Evolutionary conservation across 2,329 filamentous ascomycete genomes (phyloP), one percentile per base, ranked within the genome.

Genomic region (Colletotrichum liriopes): DNA sequence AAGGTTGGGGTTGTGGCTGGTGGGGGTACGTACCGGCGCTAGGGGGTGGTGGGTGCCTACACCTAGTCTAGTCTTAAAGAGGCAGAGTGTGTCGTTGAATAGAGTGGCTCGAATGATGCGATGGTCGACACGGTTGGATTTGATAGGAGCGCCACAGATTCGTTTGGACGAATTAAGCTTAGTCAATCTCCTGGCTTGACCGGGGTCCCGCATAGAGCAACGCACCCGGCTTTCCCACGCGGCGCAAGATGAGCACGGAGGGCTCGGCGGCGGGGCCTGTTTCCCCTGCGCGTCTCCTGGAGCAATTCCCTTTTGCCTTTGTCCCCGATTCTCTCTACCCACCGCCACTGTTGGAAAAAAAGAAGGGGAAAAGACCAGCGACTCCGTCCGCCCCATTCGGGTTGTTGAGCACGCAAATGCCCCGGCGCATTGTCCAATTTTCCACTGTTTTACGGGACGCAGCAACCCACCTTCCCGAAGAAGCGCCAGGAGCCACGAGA

Each of bases 61-160:
- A 58, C 41, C 58, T 54, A 41, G 9, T 18, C 47, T n/a, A 41
- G 9, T 18, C 47, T n/a, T 7, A 52, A 49, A 67, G 39, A 47
- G 35, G 20, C 18, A 18, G 47, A 18, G 47, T 16, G 18, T 41
- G 37, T 35, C 16, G 39, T 43, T 41, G 41, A 52, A 49, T 26
- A 58, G 55, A 71, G 68, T 62, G 56, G 61, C 45, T 52, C 39
- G 39, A n/a, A 55, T 67, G 67, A 67, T 62, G 68, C 51, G 20
- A 71, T 62, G 9, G 26, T 11, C 47, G 51, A 60, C 47, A 12
- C 39, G 18, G 54, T 55, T 60, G 62, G 62, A 67, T 37, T 23
- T 51, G 51, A 62, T 45, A 67, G 68, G 63, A 56, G 47, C 55
- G 62, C 52, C 49, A 60, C 55, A 37, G 56, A 2, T 0, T 20